A percentile compares a stretch with the other conserved stretches of the same genome.
phyloP scores from a whole-genome alignment of 345 rosid genomes.

The Camelina sativa region DNA sequence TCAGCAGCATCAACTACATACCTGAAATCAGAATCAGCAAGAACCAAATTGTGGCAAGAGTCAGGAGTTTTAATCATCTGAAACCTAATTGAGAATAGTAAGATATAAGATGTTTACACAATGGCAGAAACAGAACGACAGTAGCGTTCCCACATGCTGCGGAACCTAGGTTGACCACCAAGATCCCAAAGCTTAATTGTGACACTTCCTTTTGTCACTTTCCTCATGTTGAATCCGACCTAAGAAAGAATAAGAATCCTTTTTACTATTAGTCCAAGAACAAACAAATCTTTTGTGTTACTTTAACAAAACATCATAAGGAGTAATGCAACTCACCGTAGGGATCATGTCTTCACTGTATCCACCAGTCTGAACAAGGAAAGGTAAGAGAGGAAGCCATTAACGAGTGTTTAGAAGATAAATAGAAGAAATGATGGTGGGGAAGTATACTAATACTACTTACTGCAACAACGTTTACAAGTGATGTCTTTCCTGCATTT shows the following conservation, averaged over 20 bases:
- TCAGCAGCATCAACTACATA: constrained; percentile 96
- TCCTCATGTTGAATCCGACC: constrained; percentile 98
- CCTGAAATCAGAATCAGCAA: constrained; percentile 44
- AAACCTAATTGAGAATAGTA: neutral
- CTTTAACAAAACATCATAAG: constrained; percentile 2
- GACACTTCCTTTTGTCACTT: constrained; percentile 94
- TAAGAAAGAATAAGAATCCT: constrained; percentile 38
- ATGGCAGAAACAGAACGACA: constrained; percentile 92
- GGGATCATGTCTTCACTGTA: constrained; percentile 95
- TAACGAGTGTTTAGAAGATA: constrained; percentile 20
- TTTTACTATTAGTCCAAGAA: neutral
- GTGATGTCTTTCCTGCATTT: constrained; percentile 89
- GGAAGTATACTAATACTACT: constrained; percentile 53
- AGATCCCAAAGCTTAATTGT: constrained; percentile 96
- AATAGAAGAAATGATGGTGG: neutral
- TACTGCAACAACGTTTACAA: constrained; percentile 80
- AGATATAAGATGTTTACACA: constrained; percentile 55
- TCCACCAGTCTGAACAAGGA: constrained; percentile 72
- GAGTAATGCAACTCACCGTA: constrained; percentile 53
- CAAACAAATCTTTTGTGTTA: neutral
- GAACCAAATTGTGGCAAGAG: constrained; percentile 7
- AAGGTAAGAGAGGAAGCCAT: constrained; percentile 39
- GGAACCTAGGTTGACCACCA: constrained; percentile 95
- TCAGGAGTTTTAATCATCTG: neutral
- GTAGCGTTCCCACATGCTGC: constrained; percentile 97